Evolutionary conservation across 2,329 filamentous ascomycete species (phyloP).

Genomic region (Talaromyces sp.): DNA sequence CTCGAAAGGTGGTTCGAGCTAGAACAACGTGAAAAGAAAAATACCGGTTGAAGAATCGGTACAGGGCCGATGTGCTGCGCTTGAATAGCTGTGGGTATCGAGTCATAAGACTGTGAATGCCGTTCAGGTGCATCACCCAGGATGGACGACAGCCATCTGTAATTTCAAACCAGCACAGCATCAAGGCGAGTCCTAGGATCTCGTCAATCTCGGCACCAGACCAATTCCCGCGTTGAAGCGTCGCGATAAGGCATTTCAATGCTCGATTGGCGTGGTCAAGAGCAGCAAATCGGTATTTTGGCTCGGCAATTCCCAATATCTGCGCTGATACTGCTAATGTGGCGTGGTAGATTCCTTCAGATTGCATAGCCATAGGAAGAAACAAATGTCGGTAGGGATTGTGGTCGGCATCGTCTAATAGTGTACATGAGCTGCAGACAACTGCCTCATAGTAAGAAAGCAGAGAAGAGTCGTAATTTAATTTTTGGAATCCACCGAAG

Average conservation of each 20-base stretch:
- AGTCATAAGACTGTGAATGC: slow-evolving; percentile 19
- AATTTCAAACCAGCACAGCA: slow-evolving; percentile 27
- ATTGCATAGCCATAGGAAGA: slow-evolving; percentile 23
- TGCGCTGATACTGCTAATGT: slow-evolving; percentile 22
- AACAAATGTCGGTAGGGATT: slow-evolving; percentile 26
- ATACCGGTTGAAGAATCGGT: slow-evolving; percentile 21
- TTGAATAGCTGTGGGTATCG: slow-evolving; percentile 12
- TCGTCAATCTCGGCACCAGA: slow-evolving; percentile 19
- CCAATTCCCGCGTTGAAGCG: neutral
- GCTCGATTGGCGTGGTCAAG: slow-evolving; percentile 18
- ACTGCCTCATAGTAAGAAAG: slow-evolving; percentile 22
- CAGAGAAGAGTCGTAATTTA: slow-evolving; percentile 15
- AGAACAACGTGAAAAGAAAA: slow-evolving; percentile 25
- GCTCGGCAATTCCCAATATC: slow-evolving; percentile 18
- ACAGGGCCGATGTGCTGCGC: slow-evolving; percentile 9
- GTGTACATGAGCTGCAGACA: slow-evolving; percentile 23
- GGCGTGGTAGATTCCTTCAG: slow-evolving; percentile 22
- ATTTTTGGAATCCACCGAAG: neutral
- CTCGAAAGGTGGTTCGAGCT: slow-evolving; percentile 20
- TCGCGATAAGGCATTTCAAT: slow-evolving; percentile 3
- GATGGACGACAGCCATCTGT: slow-evolving; percentile 23
- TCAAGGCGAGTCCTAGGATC: slow-evolving; percentile 21
- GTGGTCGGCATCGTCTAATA: slow-evolving; percentile 21
- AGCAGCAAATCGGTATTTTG: slow-evolving; percentile 18
- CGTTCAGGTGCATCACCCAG: slow-evolving; percentile 23